Evolutionary conservation across 768 basidiomycete genomes (phyloP), one percentile per base, ranked within the genome.

Genomic region (Kwoniella mangroviensis): DNA sequence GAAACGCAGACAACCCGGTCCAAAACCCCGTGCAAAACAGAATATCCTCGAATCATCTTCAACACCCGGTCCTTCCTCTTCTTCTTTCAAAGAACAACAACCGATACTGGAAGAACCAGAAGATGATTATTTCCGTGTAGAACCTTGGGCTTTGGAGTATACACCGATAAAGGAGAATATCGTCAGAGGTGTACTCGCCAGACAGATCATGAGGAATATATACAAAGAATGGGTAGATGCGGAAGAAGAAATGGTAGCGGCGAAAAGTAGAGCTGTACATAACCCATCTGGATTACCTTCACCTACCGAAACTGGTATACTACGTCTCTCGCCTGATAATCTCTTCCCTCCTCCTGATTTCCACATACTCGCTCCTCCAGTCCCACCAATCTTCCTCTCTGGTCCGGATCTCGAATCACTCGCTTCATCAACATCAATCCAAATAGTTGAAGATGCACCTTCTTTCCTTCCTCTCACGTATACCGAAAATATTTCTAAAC

Each of bases 141-240:
- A 78, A 22, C 73, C 79, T 28, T 80, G 79, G 77, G 58, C 56
- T 45, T 22, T 82, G 55, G 80, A 82, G 51, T 82, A 75, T 59
- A 82, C 78, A 7, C 80, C 80, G 17, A 72, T 79, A 5, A 70
- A 67, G 26, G 72, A 76, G n/a, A 76, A 77, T 61, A 61, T 81
- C 26, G 61, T 78, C 13, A 63, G 77, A 4, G 74, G 75, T 13
- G 58, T 51, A 11, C 55, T 43, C 15, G 75, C 75, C 5, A 60
- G 75, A 49, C 68, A 69, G 66, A 67, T 72, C 51, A 75, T 79
- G 70, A 53, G 63, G 19, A 63, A 58, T 51, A 65, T 82, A 26
- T 73, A 77, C 59, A 63, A 72, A 22, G 79, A 82, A 53, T 80
- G 79, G 79, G 74, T 74, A 17, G 74, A 72, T 56, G 73, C 69